These are phyloP conservation scores for Vinca major DNA, from an alignment of 305 asterid species.

Conservation along the genomic window DNA sequence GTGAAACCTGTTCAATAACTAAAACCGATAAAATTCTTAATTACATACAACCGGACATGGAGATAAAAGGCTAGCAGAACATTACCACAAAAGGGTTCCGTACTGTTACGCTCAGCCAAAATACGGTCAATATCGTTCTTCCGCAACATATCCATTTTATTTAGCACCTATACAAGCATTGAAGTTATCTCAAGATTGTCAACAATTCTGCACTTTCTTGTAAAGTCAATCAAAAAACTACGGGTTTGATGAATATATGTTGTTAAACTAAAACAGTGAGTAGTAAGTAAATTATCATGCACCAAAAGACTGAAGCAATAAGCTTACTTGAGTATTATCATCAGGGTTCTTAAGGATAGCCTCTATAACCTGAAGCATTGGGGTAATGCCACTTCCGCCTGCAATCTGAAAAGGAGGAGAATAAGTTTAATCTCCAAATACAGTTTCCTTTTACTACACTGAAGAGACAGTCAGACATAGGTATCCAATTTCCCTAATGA, in stretches of 20 bases:
- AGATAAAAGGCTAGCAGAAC: constrained; percentile 8
- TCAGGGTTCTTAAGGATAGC: constrained; percentile 84
- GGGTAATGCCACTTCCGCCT: constrained; percentile 92
- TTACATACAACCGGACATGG: not conserved
- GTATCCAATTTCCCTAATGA: not conserved
- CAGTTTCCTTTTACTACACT: not conserved
- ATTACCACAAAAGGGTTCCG: constrained; percentile 96
- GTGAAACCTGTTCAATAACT: not conserved
- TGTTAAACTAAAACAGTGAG: not conserved
- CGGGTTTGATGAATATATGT: not conserved
- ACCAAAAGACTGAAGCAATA: constrained; percentile 7
- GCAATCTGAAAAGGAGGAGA: constrained; percentile 53
- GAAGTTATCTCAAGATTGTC: constrained; percentile 16
- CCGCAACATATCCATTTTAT: constrained; percentile 81
- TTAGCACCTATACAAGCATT: constrained; percentile 62
- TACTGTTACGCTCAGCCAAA: constrained; percentile 90
- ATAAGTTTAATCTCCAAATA: constrained; percentile 6
- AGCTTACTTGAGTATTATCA: constrained; percentile 69
- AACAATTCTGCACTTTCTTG: not conserved
- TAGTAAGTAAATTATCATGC: not conserved
- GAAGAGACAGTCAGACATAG: not conserved
- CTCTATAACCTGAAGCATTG: constrained; percentile 94
- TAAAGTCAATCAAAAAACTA: not conserved
- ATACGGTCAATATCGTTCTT: constrained; percentile 95
- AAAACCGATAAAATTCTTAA: not conserved